phyloP scores from a whole-genome alignment of 345 rosid genomes.

The Bruguiera gymnorhiza region DNA sequence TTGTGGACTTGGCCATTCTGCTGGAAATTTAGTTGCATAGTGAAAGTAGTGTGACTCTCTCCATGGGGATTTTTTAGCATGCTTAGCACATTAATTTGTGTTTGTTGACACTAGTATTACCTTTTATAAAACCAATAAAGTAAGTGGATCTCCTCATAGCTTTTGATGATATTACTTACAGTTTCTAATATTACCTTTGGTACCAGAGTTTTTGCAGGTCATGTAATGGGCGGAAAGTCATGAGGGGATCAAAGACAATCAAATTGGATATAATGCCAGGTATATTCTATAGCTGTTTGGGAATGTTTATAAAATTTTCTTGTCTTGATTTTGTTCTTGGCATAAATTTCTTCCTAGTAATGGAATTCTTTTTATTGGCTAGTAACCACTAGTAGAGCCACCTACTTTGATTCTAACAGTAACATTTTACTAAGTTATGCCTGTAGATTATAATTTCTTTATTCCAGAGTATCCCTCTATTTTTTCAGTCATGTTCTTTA shows the following conservation, averaged over 20 bases:
- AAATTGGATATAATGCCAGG: slow-evolving; percentile 86
- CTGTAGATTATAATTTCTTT: background rate
- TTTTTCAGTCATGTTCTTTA: background rate
- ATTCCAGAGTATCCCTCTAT: background rate
- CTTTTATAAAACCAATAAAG: too few relatives aligned
- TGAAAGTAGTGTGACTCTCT: too few relatives aligned
- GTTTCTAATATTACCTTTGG: slow-evolving; percentile 6
- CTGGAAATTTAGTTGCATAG: too few relatives aligned
- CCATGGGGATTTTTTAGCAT: too few relatives aligned
- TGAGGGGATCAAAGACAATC: slow-evolving; percentile 73
- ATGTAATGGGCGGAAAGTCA: slow-evolving; percentile 79
- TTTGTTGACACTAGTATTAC: too few relatives aligned
- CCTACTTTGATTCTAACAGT: too few relatives aligned
- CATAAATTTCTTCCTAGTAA: slow-evolving; percentile 1
- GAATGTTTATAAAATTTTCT: background rate
- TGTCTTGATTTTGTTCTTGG: background rate
- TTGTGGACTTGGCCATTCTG: too few relatives aligned
- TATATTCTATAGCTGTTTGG: slow-evolving; percentile 19
- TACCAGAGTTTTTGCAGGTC: slow-evolving; percentile 82
- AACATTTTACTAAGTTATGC: background rate
- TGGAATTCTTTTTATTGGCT: too few relatives aligned
- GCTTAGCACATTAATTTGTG: too few relatives aligned
- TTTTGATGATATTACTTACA: slow-evolving; percentile 7
- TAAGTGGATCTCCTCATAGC: background rate
- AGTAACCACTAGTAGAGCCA: too few relatives aligned